Evolutionary conservation across 2,329 filamentous ascomycete species (phyloP), one percentile per base, ranked within the genome.

Genomic region (Aspergillus novoparasiticus): DNA sequence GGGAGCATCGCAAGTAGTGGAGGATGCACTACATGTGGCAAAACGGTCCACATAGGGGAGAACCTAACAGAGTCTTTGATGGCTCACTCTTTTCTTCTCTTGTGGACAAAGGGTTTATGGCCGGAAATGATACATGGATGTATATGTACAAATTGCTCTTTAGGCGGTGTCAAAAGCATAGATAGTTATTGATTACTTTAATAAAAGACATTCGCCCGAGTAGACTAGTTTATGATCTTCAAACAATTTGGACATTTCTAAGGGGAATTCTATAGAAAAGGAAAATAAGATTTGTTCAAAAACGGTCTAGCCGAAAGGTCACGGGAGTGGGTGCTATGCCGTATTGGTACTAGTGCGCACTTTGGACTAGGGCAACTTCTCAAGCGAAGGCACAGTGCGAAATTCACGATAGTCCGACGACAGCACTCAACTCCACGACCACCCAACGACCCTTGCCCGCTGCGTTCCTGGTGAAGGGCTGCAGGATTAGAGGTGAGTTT

Each of bases 401-500:
- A 80, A 78, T 80, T 80, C 78, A 73, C 70, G 72, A 75, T 69
- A 70, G 67, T 67, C 64, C 71, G 71, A 73, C 77, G 74, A 78
- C 73, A 78, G 74, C 73, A 74, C 71, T 74, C 72, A 75, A 75
- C 71, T 72, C 72, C 71, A 71, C 75, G 76, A 79, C 75, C 71
- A 75, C 73, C 75, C 72, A 75, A 73, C 75, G 73, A 77, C 74
- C 72, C 73, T 74, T 75, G 72, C 72, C 72, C 73, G 72, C 72
- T 75, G 76, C 76, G 76, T 76, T 76, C 76, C 73, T 76, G 78
- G 78, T 79, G 77, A 79, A 80, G 78, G 78, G 78, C 77, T 78
- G 73, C 76, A 76, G 70, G 74, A 75, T 73, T 74, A 77, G 75
- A 80, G 78, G 78, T 80, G 74, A 80, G 78, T 77, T 69, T 60